These are phyloP conservation scores for Hypoxylon sp. DNA, from an alignment of 2,329 filamentous ascomycete species.

Conservation along the genomic window DNA sequence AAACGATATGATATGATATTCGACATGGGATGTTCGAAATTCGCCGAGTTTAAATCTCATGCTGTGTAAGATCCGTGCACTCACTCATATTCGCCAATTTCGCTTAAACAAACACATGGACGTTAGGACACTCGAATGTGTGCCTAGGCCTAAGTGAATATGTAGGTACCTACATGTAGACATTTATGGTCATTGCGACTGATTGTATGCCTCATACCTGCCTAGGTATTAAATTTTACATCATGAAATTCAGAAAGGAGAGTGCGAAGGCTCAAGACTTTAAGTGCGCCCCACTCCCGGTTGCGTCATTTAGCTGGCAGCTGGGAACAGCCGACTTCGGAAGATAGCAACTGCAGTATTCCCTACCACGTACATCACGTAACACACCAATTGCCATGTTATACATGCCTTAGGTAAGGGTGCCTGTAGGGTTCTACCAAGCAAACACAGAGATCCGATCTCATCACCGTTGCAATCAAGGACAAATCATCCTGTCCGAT, in stretches of 20 bases:
- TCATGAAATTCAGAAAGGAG: neutral
- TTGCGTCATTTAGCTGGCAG: constrained; percentile 18
- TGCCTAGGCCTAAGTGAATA: neutral
- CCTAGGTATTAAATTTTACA: neutral
- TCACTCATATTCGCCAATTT: neutral
- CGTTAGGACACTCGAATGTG: neutral
- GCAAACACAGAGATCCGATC: constrained; percentile 3
- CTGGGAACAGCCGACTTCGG: constrained; percentile 39
- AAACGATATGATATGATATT: neutral
- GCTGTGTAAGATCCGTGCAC: neutral
- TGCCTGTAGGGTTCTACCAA: constrained; percentile 1
- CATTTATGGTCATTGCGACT: neutral
- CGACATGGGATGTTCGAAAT: neutral
- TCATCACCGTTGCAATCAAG: constrained; percentile 7
- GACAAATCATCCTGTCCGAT: constrained; percentile 6
- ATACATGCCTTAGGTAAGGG: constrained; percentile 5
- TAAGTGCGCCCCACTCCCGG: neutral
- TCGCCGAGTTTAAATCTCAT: neutral
- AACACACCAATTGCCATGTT: constrained; percentile 5
- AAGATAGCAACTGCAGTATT: constrained; percentile 14
- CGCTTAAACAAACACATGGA: neutral
- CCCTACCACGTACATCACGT: neutral
- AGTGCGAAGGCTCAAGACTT: neutral
- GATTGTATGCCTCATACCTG: neutral
- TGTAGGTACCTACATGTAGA: neutral